Percentiles rank a stretch among this genome's conserved stretches.
Conservation (phyloP, 2,329 filamentous ascomycete genomes). For the Elsinoe necatrix region DNA sequence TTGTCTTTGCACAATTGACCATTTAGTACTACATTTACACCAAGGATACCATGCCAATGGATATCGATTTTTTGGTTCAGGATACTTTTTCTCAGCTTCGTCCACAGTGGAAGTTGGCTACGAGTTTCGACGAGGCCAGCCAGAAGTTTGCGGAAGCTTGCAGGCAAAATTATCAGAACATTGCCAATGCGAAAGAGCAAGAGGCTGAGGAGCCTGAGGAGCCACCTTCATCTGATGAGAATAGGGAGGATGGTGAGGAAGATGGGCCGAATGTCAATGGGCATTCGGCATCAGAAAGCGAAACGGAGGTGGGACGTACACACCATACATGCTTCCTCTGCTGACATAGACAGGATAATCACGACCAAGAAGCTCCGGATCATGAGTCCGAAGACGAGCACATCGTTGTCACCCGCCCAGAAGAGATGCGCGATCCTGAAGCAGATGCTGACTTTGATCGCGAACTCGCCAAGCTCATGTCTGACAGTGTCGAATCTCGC, state of each 20-base stretch:
- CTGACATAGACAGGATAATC: constrained; percentile 32
- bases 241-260: constrained; percentile 51
- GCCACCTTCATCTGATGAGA: constrained; percentile 61
- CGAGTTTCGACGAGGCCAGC: constrained; percentile 72
- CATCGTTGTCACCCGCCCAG: constrained; percentile 83
- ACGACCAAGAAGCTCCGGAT: constrained; percentile 37
- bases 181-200: constrained; percentile 41
- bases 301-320: constrained; percentile 45
- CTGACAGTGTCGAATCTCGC: constrained; percentile 87
- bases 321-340: constrained; percentile 30
- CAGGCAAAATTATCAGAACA: constrained; percentile 76
- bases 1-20: constrained; percentile 28
- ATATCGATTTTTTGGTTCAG: constrained; percentile 92
- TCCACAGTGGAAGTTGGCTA: constrained; percentile 78
- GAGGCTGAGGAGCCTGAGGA: constrained; percentile 60
- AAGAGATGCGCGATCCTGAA: constrained; percentile 85
- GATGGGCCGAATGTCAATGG: constrained; percentile 41
- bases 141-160: constrained; percentile 81
- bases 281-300: constrained; percentile 54
- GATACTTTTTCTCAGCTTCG: constrained; percentile 79
- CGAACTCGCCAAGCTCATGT: constrained; percentile 97
- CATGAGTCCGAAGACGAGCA: constrained; percentile 66
- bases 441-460: constrained; percentile 96
- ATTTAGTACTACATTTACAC: constrained; percentile 75
- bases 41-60: constrained; percentile 86